Evolutionary conservation across 768 basidiomycete genomes (phyloP).

Genomic region (Psilocybe cubensis): DNA sequence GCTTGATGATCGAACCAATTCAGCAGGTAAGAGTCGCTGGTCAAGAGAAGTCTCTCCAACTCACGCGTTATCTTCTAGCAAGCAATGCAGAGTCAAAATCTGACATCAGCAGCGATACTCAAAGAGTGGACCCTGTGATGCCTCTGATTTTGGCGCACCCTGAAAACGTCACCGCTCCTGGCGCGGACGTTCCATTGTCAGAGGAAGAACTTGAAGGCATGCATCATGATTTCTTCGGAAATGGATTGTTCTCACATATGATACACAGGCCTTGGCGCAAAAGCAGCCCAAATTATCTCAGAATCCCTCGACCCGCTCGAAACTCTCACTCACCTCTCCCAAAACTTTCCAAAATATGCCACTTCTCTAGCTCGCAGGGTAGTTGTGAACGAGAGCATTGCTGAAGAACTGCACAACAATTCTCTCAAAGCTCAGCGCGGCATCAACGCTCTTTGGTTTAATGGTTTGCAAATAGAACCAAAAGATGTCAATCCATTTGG

Average conservation of each 20-base stretch:
- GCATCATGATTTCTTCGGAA: background rate
- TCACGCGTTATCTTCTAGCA: slow-evolving; percentile 2
- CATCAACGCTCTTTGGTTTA: slow-evolving; percentile 73
- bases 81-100: slow-evolving; percentile 1
- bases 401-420: slow-evolving; percentile 61
- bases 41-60: background rate
- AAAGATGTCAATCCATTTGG: slow-evolving; percentile 75
- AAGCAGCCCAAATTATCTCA: slow-evolving; percentile 77
- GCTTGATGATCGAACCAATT: slow-evolving; percentile 75
- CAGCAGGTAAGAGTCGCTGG: slow-evolving; percentile 15
- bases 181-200: slow-evolving; percentile 45
- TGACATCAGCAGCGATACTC: slow-evolving; percentile 29
- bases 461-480: slow-evolving; percentile 65
- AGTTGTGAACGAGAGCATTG: slow-evolving; percentile 49
- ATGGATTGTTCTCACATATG: background rate
- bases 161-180: slow-evolving; percentile 40
- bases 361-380: slow-evolving; percentile 75
- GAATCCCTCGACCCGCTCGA: slow-evolving; percentile 56
- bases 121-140: slow-evolving; percentile 36
- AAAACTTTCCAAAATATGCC: slow-evolving; percentile 91
- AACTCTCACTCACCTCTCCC: slow-evolving; percentile 69
- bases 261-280: slow-evolving; percentile 61
- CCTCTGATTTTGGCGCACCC: slow-evolving; percentile 43
- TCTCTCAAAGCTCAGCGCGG: slow-evolving; percentile 56
- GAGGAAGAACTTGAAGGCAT: slow-evolving; percentile 59